phyloP scores from a whole-genome alignment of 306 rosid genomes.

The Inga laurina region DNA sequence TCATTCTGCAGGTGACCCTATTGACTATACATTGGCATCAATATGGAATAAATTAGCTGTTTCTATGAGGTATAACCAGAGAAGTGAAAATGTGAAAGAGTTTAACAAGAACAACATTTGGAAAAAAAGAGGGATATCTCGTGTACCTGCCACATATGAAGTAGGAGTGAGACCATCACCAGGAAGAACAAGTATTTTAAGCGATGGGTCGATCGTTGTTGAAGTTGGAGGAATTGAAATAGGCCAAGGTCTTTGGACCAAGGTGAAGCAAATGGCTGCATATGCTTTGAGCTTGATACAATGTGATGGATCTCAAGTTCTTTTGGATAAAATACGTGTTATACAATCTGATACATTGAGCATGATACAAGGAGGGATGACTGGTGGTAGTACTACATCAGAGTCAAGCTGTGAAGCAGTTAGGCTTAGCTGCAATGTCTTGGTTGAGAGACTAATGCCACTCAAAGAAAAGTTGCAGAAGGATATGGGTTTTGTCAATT shows the following conservation, averaged over 20 bases:
- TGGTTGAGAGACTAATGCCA: conserved; percentile 78
- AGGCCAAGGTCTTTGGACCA: conserved; percentile 99
- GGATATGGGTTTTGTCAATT: conserved; percentile 57
- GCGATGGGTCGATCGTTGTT: conserved; percentile 71
- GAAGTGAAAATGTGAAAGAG: conserved; percentile 53
- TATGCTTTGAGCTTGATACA: conserved; percentile 60
- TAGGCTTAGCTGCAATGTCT: conserved; percentile 70
- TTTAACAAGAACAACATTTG: conserved; percentile 69
- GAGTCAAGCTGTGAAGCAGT: conserved; percentile 94
- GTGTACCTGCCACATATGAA: conserved; percentile 55
- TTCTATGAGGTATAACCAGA: conserved; percentile 55
- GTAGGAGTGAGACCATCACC: conserved; percentile 54
- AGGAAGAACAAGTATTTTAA: conserved; percentile 73
- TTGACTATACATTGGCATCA: conserved; percentile 74
- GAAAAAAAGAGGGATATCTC: conserved; percentile 77
- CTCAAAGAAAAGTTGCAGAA: conserved; percentile 59
- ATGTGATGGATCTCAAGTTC: conserved; percentile 49
- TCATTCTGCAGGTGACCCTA: conserved; percentile 54
- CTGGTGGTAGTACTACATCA: conserved; percentile 91
- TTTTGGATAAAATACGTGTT: conserved; percentile 70
- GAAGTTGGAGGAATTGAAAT: conserved; percentile 92
- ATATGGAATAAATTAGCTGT: conserved; percentile 69
- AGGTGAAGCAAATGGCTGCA: conserved; percentile 87
- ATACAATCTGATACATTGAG: conserved; percentile 78
- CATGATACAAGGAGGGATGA: conserved; percentile 83